Base-by-base conservation (phyloP, 345 rosid species). In the Arabis hirsuta region DNA sequence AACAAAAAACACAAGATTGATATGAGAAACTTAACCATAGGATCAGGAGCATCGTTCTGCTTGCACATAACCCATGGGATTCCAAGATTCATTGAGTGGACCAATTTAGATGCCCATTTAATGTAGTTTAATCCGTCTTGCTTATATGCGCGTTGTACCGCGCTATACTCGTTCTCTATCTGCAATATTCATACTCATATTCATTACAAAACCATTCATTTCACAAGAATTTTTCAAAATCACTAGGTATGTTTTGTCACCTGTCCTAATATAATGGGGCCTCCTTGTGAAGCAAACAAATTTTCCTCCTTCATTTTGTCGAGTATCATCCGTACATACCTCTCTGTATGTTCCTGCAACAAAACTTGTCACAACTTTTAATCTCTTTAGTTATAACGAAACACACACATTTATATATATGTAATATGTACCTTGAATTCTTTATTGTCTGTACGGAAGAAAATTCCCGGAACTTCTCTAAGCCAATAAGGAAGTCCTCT, bases 41-140 rank as follows among this genome's bases (percentile, higher is more conserved):
- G 85, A 64, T 83, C 81, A 51, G 96, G 94, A 69, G 96, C 96
- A 55, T 92, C 94, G 66, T 79, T 63, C 81, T 92, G 96, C 77
- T 84, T 89, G 76, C 96, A 89, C 94, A 91, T 91, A 26, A 83
- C 82, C 96, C 96, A 92, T 12, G 98, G 98, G 27, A 88, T 91
- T 2, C 94, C 96, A 9, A 90, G 83, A 2, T 88, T 62, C 65
- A 86, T 84, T 1, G 83, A 90, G 26, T 80, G 81, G 0, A 90
- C 94, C 84, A 89, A 74, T 54, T 68, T 47, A 24, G 90, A 92
- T 2, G 96, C 94, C 98, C 98, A 89, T 0, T 73, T 70, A 7
- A 89, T 85, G 52, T 89, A 92, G 1, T 65, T 20, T 3, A 77
- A 64, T 12, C 98, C 96, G 20, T 69, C 41, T 12, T 79, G 77